These are phyloP conservation scores for Laguncularia racemosa DNA, from an alignment of 345 rosid species.

Conservation along the genomic window DNA sequence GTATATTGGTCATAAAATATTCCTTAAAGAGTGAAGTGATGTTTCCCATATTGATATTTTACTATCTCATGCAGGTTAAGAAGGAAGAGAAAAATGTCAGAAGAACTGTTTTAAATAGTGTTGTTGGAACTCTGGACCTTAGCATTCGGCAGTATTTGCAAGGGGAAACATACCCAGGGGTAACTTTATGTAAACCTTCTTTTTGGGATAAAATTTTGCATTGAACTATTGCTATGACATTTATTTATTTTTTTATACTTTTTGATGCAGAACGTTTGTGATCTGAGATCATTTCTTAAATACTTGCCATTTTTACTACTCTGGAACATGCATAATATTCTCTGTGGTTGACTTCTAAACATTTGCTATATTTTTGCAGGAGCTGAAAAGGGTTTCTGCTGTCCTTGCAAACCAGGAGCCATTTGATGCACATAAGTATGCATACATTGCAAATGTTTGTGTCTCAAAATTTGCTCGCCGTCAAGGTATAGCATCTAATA, in stretches of 20 bases:
- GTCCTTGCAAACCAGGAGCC: constrained; percentile 17
- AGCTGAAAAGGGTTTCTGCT: constrained; percentile 10
- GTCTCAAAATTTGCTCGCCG: constrained; percentile 20
- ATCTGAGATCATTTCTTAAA: neutral
- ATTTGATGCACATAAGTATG: constrained; percentile 17
- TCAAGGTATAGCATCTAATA: constrained; percentile 18
- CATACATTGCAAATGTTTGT: constrained; percentile 18
- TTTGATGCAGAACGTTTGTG: too few relatives aligned
- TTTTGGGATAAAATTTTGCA: neutral
- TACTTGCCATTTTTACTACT: neutral
- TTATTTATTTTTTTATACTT: too few relatives aligned
- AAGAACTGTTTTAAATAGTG: constrained; percentile 21
- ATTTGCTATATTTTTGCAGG: constrained; percentile 10
- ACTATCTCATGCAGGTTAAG: constrained; percentile 10
- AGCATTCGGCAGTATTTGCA: constrained; percentile 16
- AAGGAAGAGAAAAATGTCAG: constrained; percentile 20
- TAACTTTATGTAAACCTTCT: neutral
- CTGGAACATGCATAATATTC: neutral
- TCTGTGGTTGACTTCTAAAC: neutral
- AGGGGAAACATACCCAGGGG: constrained; percentile 25
- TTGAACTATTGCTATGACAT: neutral
- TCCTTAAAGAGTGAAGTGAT: neutral
- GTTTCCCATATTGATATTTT: neutral
- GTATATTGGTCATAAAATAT: neutral
- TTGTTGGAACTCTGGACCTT: constrained; percentile 20